Percentiles rank a stretch among this genome's conserved stretches.
These are phyloP conservation scores for Paramecium octaurelia DNA, from an alignment of 73 alveolate genomes.

Conservation along the genomic window DNA sequence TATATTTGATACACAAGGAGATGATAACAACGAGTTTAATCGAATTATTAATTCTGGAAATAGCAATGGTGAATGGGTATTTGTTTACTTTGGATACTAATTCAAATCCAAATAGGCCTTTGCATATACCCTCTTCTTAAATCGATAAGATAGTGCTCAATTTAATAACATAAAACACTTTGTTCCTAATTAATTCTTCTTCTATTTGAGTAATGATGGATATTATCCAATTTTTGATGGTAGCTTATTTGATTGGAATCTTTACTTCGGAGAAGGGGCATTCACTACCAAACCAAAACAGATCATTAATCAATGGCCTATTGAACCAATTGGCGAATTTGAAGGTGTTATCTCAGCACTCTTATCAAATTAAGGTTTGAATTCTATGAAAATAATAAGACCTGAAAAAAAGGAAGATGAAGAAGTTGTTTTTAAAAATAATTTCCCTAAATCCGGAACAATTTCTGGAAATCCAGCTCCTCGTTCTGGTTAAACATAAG, in stretches of 20 bases:
- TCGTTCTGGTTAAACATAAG: background rate
- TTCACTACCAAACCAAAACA: background rate
- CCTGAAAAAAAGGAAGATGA: background rate
- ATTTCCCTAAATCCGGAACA: slow-evolving; percentile 2
- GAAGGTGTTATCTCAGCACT: background rate
- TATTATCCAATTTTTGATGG: slow-evolving; percentile 11
- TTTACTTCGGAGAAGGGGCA: slow-evolving; percentile 22
- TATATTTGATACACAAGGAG: background rate
- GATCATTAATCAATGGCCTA: slow-evolving; percentile 6
- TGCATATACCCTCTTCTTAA: background rate
- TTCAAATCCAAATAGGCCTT: background rate
- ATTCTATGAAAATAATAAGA: background rate
- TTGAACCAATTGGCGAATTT: background rate
- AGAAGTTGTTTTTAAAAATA: background rate
- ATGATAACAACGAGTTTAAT: background rate
- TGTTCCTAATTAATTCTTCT: slow-evolving; percentile 22
- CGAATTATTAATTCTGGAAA: background rate
- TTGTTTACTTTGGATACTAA: slow-evolving; percentile 33
- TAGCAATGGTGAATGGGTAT: slow-evolving; percentile 29
- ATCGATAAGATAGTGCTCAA: background rate
- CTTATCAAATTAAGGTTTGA: background rate
- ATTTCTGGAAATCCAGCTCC: background rate
- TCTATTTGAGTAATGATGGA: slow-evolving; percentile 18
- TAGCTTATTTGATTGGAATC: background rate
- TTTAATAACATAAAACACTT: slow-evolving; percentile 20